Evolutionary conservation across 1,284 basidiomycete genomes (phyloP), one percentile per base, ranked within the genome.

Genomic region (Inonotus obliquus): DNA sequence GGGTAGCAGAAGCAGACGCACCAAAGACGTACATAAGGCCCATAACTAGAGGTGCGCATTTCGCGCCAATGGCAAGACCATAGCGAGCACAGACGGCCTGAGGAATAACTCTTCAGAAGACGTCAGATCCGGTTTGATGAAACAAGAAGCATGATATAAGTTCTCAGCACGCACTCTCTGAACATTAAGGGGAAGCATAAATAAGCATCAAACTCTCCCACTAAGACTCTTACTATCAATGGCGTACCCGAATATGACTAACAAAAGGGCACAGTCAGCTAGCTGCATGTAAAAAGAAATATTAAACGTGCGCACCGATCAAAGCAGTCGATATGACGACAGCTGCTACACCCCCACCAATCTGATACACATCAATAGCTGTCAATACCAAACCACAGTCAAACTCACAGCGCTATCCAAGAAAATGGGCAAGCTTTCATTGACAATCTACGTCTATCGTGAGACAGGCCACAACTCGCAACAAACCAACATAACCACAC

Each of bases 371-470:
- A 51, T 55, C 35, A 59, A 54, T 53, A 60, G 9, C 44, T 2
- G n/a, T 23, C 2, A 17, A 49, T 35, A 37, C 13, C 54, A 21
- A 70, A 57, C 29, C 3, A 9, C n/a, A 25, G 14, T 19, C 17
- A 4, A 25, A 70, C 86, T 63, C 72, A 92, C 88, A 17, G 96
- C 90, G 66, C 86, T 89, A 70, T 98, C 94, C 53, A 97, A 78
- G 72, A 98, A 96, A 65, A 98, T 95, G 23, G 96, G 96, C 56
- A 98, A 83, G 71, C 89, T 92, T 73, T 96, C 94, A 72, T 96
- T 96, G 66, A 95, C 83, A 67, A 96, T 87, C 91, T 89, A 65
- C 2, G 41, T 10, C 32, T 1, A 5, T 21, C 25, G 23, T 21
- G 49, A 48, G 29, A 9, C 19, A 3, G 17, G 13, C 27, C n/a